Percentiles rank a stretch among this genome's conserved stretches.
phyloP scores from a whole-genome alignment of 1,139 yeast species.

The Diutina siamensis region DNA sequence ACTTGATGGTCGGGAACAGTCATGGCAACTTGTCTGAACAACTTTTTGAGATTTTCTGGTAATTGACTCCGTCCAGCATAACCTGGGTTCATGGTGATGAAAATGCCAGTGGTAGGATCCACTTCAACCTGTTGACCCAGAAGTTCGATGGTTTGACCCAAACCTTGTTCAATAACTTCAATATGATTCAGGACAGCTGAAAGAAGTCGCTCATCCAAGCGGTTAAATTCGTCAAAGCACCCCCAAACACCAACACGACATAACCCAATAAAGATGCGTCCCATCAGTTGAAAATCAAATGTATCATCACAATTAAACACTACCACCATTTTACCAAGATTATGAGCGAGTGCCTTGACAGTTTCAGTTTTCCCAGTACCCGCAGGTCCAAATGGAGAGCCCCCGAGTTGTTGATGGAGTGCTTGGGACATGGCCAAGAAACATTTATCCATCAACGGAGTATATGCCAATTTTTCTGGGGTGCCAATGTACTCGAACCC shows the following conservation, averaged over 20 bases:
- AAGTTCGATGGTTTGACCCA: conserved; percentile 31
- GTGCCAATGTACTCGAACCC: conserved; percentile 82
- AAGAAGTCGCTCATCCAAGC: conserved; percentile 58
- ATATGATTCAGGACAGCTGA: conserved; percentile 84
- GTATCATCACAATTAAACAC: conserved; percentile 90
- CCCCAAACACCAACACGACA: conserved; percentile 90
- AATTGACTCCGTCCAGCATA: conserved; percentile 73
- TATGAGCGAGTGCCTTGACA: conserved; percentile 72
- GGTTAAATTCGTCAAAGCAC: conserved; percentile 90
- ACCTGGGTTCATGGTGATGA: conserved; percentile 87
- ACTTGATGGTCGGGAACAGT: conserved; percentile 55
- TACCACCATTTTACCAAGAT: conserved; percentile 68
- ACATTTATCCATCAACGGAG: conserved; percentile 60
- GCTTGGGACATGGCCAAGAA: conserved; percentile 69
- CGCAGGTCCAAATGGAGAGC: conserved; percentile 93
- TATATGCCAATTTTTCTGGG: conserved; percentile 63
- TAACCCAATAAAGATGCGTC: conserved; percentile 71
- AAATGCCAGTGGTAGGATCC: conserved; percentile 53
- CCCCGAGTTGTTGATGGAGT: conserved; percentile 64
- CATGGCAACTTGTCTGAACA: conserved; percentile 72
- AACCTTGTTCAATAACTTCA: conserved; percentile 54
- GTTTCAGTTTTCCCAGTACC: conserved; percentile 97
- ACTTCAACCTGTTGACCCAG: conserved; percentile 35
- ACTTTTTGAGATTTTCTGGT: conserved; percentile 78
- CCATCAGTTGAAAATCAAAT: conserved; percentile 74